Conservation (phyloP, 163 green algal genomes). For the Chlorella variabilis region DNA sequence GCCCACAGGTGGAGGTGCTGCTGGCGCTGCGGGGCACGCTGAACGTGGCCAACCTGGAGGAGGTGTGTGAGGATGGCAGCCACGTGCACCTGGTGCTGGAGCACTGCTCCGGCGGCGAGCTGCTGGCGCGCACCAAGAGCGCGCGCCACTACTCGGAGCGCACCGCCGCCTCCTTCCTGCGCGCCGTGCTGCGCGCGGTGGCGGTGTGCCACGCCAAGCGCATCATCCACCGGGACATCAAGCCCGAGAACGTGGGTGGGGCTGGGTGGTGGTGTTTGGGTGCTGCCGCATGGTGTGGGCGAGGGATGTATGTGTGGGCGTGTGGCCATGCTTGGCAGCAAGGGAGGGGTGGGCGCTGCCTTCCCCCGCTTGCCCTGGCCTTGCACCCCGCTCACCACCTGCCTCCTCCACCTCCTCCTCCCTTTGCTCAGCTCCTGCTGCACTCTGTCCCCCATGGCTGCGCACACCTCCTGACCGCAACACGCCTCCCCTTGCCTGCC, state of each 20-base stretch:
- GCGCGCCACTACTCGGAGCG: constrained; percentile 72
- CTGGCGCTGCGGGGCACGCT: constrained; percentile 51
- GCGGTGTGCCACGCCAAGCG: constrained; percentile 44
- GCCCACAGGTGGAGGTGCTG: constrained; percentile 53
- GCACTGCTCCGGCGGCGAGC: constrained; percentile 84
- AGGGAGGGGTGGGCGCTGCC: too few species aligned
- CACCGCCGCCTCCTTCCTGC: constrained; percentile 53
- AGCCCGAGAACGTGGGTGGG: constrained; percentile 70
- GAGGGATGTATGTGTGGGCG: too few species aligned
- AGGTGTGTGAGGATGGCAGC: constrained; percentile 78
- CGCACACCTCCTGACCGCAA: too few species aligned
- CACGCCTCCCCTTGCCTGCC: too few species aligned
- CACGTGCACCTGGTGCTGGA: constrained; percentile 87
- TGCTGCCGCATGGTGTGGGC: background rate
- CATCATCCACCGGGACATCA: constrained; percentile 82
- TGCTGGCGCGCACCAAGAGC: constrained; percentile 80
- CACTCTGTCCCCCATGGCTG: too few species aligned
- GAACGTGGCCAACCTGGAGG: constrained; percentile 58
- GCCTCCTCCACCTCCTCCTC: too few species aligned
- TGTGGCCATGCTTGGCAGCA: too few species aligned
- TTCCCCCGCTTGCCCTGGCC: too few species aligned
- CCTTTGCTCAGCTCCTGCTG: too few species aligned
- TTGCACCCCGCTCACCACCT: too few species aligned
- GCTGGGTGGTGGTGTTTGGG: background rate
- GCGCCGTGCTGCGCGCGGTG: constrained; percentile 39